phyloP scores from a whole-genome alignment of 371 early-diverging fungal genomes.

The Mortierella sp. region DNA sequence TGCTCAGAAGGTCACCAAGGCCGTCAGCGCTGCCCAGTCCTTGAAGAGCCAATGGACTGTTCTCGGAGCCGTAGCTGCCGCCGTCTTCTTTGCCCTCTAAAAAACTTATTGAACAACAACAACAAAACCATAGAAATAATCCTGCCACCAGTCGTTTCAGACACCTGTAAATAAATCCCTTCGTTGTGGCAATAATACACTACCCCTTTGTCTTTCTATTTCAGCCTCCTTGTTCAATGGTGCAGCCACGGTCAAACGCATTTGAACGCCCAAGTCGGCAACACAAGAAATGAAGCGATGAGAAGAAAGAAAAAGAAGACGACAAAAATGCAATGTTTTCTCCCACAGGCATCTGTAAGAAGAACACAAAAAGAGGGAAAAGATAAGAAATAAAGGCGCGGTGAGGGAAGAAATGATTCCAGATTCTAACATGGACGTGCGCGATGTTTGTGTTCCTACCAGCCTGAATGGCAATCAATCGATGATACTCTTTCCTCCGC shows the following conservation, averaged over 20 bases:
- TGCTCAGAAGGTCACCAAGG: not conserved
- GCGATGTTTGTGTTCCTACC: not conserved
- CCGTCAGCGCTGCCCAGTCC: constrained; percentile 19
- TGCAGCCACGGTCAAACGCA: no score
- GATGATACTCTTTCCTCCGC: not conserved
- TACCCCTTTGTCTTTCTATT: not conserved
- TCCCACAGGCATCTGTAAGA: no score
- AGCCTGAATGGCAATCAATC: constrained; percentile 45
- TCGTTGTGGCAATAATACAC: not conserved
- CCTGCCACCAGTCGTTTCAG: not conserved
- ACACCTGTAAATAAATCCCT: not conserved
- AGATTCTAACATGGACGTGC: constrained; percentile 27
- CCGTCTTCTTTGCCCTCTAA: constrained; percentile 21
- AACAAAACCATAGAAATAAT: not conserved
- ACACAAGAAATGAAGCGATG: no score
- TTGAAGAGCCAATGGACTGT: constrained; percentile 29
- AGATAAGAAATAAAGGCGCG: not conserved
- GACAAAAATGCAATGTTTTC: no score
- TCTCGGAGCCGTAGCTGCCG: constrained; percentile 16
- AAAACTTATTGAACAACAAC: not conserved
- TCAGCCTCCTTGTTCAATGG: not conserved
- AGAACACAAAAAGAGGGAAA: not conserved
- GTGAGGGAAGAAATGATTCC: constrained; percentile 18
- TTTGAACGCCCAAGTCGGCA: no score
- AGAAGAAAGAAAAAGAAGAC: no score